Conservation (phyloP, 2,329 filamentous ascomycete species). For the Akanthomyces uredinophilus region DNA sequence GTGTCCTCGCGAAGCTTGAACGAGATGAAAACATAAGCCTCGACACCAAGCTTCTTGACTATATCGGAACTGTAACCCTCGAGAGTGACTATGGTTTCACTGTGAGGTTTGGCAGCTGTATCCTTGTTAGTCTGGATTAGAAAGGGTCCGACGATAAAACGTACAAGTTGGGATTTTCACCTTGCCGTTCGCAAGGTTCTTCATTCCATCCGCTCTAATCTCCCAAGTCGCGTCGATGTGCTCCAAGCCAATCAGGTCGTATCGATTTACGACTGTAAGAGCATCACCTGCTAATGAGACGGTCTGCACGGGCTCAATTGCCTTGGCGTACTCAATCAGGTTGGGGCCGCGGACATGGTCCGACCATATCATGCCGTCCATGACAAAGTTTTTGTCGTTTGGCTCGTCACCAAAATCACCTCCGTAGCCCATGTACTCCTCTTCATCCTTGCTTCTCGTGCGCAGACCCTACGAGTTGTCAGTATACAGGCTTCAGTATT, state of each 20-base stretch:
- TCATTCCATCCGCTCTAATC: conserved; percentile 35
- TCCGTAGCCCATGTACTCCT: conserved; percentile 51
- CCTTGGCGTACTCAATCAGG: conserved; percentile 51
- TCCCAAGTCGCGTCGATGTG: conserved; percentile 43
- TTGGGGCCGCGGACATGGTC: conserved; percentile 48
- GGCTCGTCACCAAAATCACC: conserved; percentile 58
- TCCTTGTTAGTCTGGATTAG: conserved; percentile 22
- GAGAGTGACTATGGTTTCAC: conserved; percentile 27
- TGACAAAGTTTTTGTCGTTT: conserved; percentile 55
- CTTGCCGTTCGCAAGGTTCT: conserved; percentile 28
- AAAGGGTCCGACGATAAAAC: conserved; percentile 8
- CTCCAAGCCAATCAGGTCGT: conserved; percentile 49
- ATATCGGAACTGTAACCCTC: conserved; percentile 25
- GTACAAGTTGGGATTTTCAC: conserved; percentile 38
- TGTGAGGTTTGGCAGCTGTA: conserved; percentile 35
- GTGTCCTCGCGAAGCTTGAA: conserved; percentile 40
- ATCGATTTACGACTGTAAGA: conserved; percentile 46
- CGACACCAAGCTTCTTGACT: conserved; percentile 23
- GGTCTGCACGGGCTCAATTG: conserved; percentile 54
- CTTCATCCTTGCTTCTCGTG: conserved; percentile 36
- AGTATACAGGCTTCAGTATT: background rate
- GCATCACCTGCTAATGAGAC: conserved; percentile 36
- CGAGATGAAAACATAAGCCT: conserved; percentile 44
- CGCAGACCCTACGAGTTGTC: conserved; percentile 34
- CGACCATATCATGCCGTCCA: conserved; percentile 46